phyloP scores from a whole-genome alignment of 176 grass and related monocot genomes.

The Oryza officinalis region DNA sequence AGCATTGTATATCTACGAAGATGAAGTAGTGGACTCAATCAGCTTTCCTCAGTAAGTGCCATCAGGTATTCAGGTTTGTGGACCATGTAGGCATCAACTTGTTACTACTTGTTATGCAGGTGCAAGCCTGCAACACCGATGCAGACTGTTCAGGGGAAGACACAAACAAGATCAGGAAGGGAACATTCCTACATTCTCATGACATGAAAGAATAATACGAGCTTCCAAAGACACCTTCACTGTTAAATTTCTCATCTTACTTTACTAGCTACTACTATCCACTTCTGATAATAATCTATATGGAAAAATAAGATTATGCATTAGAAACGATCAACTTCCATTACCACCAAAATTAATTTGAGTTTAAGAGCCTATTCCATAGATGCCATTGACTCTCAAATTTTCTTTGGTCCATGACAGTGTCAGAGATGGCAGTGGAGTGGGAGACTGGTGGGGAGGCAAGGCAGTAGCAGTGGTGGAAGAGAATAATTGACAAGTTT shows the following conservation, averaged over 20 bases:
- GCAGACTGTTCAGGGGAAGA: constrained; percentile 10
- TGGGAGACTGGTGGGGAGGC: too few relatives aligned
- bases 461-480: background rate
- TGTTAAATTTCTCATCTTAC: constrained; percentile 36
- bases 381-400: background rate
- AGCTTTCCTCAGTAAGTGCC: background rate
- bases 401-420: background rate
- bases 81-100: background rate
- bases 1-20: background rate
- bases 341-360: background rate
- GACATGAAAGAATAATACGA: background rate
- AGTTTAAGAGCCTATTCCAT: background rate
- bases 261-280: constrained; percentile 4
- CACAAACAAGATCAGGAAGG: background rate
- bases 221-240: constrained; percentile 32
- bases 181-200: constrained; percentile 34
- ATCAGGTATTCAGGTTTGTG: constrained; percentile 6
- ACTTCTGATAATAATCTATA: background rate
- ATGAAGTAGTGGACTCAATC: background rate
- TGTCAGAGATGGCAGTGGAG: background rate
- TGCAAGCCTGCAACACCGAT: background rate
- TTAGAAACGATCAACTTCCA: background rate
- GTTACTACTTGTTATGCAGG: constrained; percentile 1
- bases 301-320: background rate
- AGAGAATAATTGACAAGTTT: constrained; percentile 5